Conservation (phyloP, 2,329 filamentous ascomycete genomes). For the Bretziella fagacearum region DNA sequence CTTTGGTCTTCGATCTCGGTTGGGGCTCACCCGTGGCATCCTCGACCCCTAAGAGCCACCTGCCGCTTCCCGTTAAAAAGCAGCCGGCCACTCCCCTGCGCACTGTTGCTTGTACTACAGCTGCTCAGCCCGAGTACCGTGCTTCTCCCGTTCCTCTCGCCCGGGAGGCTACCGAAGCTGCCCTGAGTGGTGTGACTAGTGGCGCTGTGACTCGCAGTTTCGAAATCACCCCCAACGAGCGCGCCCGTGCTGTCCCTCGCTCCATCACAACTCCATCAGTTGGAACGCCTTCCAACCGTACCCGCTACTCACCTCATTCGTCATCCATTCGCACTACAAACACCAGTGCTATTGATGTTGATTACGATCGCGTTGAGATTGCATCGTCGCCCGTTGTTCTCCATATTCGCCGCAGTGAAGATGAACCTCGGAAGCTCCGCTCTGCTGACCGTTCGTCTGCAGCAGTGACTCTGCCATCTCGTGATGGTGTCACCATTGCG, state of each 20-base stretch:
- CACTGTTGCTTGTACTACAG: not conserved
- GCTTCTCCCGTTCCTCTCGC: not conserved
- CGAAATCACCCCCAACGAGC: not conserved
- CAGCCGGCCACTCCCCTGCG: not conserved
- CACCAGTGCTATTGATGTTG: not conserved
- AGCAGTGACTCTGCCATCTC: not conserved
- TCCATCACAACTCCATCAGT: not conserved
- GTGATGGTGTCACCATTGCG: conserved; percentile 2
- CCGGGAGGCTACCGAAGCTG: not conserved
- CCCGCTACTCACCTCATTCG: not conserved
- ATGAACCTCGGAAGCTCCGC: not conserved
- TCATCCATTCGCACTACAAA: not conserved
- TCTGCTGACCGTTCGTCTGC: not conserved
- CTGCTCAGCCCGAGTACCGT: not conserved
- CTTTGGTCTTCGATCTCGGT: not conserved
- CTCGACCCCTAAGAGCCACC: not conserved
- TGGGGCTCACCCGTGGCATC: not conserved
- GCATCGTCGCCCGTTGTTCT: conserved; percentile 1
- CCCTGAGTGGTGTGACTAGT: not conserved
- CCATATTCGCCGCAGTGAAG: not conserved
- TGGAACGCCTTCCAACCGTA: not conserved
- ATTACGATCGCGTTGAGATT: conserved; percentile 5
- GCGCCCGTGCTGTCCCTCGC: not conserved
- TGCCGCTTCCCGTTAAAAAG: not conserved
- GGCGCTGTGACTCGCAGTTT: not conserved